A percentile compares a stretch with the other conserved stretches of the same genome.
These are phyloP conservation scores for Salvia rosmarinus DNA, from an alignment of 257 asterid genomes.

Conservation along the genomic window DNA sequence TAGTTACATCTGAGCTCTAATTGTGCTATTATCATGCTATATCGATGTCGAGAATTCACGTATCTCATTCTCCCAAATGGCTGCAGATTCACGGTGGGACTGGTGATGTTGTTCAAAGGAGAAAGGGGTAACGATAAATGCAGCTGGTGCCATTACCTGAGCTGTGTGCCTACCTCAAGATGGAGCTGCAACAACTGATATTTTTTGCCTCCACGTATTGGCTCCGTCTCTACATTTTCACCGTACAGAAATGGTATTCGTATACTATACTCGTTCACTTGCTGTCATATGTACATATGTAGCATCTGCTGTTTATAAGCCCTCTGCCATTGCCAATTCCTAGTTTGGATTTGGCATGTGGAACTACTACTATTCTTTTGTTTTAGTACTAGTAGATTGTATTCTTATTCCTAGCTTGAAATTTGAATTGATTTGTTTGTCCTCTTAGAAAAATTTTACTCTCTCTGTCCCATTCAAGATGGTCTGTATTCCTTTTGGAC, in stretches of 20 bases:
- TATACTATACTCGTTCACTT: conserved; percentile 22
- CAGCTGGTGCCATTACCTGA: conserved; percentile 90
- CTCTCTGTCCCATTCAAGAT: too few relatives aligned
- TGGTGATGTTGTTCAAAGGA: conserved; percentile 79
- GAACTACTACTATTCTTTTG: conserved; percentile 17
- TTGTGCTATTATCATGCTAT: background rate
- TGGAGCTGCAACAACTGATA: conserved; percentile 73
- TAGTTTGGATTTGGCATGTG: conserved; percentile 2
- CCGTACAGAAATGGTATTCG: background rate
- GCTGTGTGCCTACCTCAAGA: conserved; percentile 92
- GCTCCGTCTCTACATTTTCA: background rate
- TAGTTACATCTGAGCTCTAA: background rate
- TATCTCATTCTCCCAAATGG: background rate
- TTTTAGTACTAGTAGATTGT: background rate
- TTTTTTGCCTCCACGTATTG: conserved; percentile 18
- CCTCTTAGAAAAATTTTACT: background rate
- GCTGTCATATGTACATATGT: conserved; percentile 34
- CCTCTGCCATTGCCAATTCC: conserved; percentile 5
- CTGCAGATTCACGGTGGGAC: conserved; percentile 69
- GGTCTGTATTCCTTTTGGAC: too few relatives aligned
- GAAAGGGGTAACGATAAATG: conserved; percentile 71
- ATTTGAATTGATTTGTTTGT: background rate
- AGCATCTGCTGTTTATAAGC: background rate
- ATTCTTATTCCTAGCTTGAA: background rate
- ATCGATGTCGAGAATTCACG: background rate